Base-by-base conservation (phyloP, 768 basidiomycete genomes). In the Termitomyces sp. region DNA sequence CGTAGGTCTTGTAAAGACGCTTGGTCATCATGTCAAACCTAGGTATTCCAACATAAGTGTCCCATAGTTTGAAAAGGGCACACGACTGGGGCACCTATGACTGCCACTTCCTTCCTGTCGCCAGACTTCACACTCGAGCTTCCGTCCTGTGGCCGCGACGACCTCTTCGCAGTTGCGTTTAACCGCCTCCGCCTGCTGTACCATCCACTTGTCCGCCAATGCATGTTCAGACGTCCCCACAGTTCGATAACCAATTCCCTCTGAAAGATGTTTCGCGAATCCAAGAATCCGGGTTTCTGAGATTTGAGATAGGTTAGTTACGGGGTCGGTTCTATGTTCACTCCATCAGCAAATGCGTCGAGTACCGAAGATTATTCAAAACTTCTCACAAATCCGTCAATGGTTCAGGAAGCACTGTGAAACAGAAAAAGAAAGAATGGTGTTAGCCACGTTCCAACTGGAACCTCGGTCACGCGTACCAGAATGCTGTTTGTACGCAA, bases 1-100 rank as follows among this genome's bases (percentile, higher is more conserved):
- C 84, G 57, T 96, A 97, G 23, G 85, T 86, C 66, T 94, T 94
- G 70, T 93, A 91, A 10, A 96, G 72, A 20, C 88, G 79, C 54
- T 88, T 79, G 62, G 76, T 77, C 89, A 94, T 90, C 79, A 98
- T 96, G 66, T 96, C 94, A 66, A 98, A 98, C 27, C 93, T 93
- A 56, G 1, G 15, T 18, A 16, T 39, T 39, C 18, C 47, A 44
- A 18, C 41, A 45, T 35, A 7, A 18, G 12, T 3, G 23, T 44
- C 15, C n/a, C 2, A 15, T 12, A 3, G 15, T 16, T 40, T 4
- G 31, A 0, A 32, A 33, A 18, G n/a, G 13, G 48, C 7, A n/a
- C 15, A 16, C 35, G 20, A n/a, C 16, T 2, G 12, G 73, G 86
- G 63, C 60, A 94, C 92, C 90, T 76, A 73, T 96, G 94, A 60